Conservation (phyloP, 345 rosid species). For the Heritiera fomes region DNA sequence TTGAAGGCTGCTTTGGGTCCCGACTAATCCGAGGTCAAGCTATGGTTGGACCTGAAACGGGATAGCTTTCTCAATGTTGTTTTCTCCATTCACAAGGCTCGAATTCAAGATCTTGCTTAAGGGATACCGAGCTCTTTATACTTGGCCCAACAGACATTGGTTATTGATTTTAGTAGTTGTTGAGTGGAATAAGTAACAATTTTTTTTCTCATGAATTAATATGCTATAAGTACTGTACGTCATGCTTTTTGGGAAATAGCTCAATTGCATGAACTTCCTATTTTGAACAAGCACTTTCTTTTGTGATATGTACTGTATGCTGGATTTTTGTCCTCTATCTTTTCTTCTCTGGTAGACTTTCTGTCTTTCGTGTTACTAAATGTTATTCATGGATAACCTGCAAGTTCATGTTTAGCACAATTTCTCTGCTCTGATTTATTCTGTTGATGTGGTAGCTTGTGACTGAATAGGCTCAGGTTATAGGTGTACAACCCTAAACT, state of each 20-base stretch:
- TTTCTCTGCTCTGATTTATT: not conserved
- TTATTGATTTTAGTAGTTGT: not conserved
- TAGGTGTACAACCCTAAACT: not conserved
- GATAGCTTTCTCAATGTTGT: too few species aligned
- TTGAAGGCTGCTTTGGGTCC: too few species aligned
- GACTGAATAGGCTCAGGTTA: not conserved
- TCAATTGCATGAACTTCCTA: not conserved
- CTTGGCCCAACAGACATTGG: too few species aligned
- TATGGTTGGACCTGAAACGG: too few species aligned
- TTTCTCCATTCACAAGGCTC: too few species aligned
- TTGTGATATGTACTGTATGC: not conserved
- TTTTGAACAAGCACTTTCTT: not conserved
- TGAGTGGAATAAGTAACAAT: not conserved
- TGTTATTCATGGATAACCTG: slow-evolving; percentile 6
- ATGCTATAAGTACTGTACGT: not conserved
- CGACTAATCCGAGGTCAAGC: too few species aligned
- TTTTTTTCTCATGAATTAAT: not conserved
- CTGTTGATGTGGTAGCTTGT: not conserved
- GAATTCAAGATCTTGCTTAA: too few species aligned
- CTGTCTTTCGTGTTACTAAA: not conserved
- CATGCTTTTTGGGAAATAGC: not conserved
- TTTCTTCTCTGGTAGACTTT: not conserved
- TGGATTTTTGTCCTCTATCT: not conserved
- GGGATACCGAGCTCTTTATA: too few species aligned
- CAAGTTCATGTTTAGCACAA: not conserved